Conservation (phyloP, 306 rosid species). For the Dalbergia cultrata region DNA sequence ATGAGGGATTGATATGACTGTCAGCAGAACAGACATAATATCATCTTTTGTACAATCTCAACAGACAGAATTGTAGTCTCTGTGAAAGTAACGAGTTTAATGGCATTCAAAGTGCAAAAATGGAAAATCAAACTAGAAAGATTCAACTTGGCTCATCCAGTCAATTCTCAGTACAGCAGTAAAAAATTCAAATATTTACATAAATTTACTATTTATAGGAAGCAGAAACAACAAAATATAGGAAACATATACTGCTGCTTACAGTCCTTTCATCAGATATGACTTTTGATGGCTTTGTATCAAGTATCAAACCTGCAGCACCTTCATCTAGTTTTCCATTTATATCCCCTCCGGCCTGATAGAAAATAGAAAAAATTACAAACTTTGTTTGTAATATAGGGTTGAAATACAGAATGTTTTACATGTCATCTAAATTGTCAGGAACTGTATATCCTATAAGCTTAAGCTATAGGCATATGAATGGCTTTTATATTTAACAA, state of each 20-base stretch:
- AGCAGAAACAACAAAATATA: constrained; percentile 29
- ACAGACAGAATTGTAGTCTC: neutral
- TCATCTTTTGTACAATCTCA: constrained; percentile 30
- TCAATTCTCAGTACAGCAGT: constrained; percentile 31
- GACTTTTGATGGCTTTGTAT: constrained; percentile 95
- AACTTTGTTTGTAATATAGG: constrained; percentile 25
- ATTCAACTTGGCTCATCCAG: constrained; percentile 27
- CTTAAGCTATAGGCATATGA: no score
- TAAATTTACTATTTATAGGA: constrained; percentile 21
- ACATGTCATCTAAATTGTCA: neutral
- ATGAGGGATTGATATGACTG: constrained; percentile 8
- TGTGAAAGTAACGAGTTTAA: constrained; percentile 4
- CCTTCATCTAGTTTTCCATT: constrained; percentile 91
- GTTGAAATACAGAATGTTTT: neutral
- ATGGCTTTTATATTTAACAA: no score
- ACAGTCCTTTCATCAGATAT: constrained; percentile 84
- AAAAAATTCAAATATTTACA: constrained; percentile 21
- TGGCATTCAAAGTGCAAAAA: constrained; percentile 5
- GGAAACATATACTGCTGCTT: constrained; percentile 54
- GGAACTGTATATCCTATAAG: no score
- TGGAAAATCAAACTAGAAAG: constrained; percentile 22
- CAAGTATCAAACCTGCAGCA: constrained; percentile 84
- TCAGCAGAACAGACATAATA: constrained; percentile 5
- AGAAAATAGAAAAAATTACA: constrained; percentile 45
- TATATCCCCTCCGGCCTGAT: constrained; percentile 80